Percentiles rank a stretch among this genome's conserved stretches.
Conservation (phyloP, 2,329 filamentous ascomycete genomes). For the Sclerotinia sclerotiorum region DNA sequence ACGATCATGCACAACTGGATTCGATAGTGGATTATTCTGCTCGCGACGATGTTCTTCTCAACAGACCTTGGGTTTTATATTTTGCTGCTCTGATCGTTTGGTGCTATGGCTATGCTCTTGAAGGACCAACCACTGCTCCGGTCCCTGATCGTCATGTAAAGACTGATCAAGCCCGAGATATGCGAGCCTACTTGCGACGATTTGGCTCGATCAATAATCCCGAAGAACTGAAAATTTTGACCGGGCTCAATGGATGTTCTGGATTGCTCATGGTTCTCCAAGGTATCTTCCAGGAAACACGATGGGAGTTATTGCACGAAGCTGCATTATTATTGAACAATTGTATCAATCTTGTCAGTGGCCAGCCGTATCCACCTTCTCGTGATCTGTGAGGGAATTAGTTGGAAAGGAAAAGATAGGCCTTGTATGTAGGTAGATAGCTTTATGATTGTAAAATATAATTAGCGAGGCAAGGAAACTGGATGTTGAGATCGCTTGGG, state of each 20-base stretch:
- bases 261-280: conserved; percentile 79
- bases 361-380: not conserved
- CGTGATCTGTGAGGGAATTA: not conserved
- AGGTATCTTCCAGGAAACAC: conserved; percentile 75
- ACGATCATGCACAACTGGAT: conserved; percentile 35
- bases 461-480: not conserved
- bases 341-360: conserved; percentile 62
- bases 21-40: conserved; percentile 66
- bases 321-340: conserved; percentile 77
- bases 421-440: not conserved
- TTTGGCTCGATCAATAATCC: conserved; percentile 72
- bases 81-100: conserved; percentile 90
- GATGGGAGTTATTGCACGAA: conserved; percentile 91
- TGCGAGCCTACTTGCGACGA: conserved; percentile 73
- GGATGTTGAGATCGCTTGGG: not conserved
- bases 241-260: conserved; percentile 78
- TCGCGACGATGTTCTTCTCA: conserved; percentile 83
- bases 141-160: conserved; percentile 49
- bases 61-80: conserved; percentile 93
- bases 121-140: conserved; percentile 65
- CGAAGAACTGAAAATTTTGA: conserved; percentile 71
- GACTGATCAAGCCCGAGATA: conserved; percentile 70
- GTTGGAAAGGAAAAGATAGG: not conserved
- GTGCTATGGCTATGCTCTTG: conserved; percentile 89
- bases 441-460: not conserved